Evolutionary conservation across 83 land plant genomes (phyloP), one percentile per base, ranked within the genome.

Genomic region (Isoetes engelmannii): DNA sequence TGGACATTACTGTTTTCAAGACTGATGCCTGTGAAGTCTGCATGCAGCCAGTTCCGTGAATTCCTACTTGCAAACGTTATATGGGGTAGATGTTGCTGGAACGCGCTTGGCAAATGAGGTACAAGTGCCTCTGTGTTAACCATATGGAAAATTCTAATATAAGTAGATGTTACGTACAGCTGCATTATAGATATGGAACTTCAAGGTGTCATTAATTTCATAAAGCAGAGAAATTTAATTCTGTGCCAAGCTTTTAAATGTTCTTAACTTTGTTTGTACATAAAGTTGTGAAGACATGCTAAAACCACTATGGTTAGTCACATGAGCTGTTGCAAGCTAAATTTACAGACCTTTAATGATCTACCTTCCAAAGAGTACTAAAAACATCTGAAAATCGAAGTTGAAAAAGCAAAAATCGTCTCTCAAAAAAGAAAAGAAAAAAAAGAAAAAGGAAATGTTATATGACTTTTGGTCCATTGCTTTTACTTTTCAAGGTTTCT

Each of bases 21-120:
- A 42, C 28, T 8, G 28, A 59, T 18, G 18, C 62, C 8, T 59
- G 28, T 18, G 37, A 28, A 28, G 37, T 28, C 37, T 28, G 37
- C 61, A 5, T 81, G 70, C 97, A 92, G 97, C 85, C 37, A 92
- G 97, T 82, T 79, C 89, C 44, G 89, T 81, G 5, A 92, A 92
- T 73, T 85, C 81, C 7, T 92, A 57, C 58, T 80, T 84, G 5
- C 86, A 85, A 71, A 92, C 97, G 4, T 82, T 89, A 48, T 49
- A 63, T 68, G 97, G 97, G 57, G 76, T 92, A 75, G 95, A 92
- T 72, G 81, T 79, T 46, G 84, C 87, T 70, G 97, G 97, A 18
- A 87, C 67, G 65, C 84, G 95, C 61, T 74, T 92, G 57, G 97
- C 97, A 49, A 83, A 80, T 69, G 97, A 92, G 83, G 97, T 87